Evolutionary conservation across 352 stramenopile genomes (phyloP).

Genomic region (Hyaloperonospora arabidopsidis): DNA sequence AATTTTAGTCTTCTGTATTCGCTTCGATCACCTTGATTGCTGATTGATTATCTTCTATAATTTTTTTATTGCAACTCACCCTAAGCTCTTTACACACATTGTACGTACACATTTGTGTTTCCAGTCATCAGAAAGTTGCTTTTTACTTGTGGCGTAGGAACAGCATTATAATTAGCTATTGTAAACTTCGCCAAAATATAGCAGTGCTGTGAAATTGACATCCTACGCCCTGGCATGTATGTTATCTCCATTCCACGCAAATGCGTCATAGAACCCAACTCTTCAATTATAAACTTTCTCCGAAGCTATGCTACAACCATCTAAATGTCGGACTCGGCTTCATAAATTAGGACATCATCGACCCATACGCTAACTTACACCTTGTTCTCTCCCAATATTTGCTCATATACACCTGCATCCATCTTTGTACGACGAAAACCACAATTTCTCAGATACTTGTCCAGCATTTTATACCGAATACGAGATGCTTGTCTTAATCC

Average conservation of each 20-base stretch:
- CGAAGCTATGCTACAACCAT: slow-evolving; percentile 3
- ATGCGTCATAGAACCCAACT: slow-evolving; percentile 3
- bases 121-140: slow-evolving; percentile 10
- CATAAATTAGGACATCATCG: slow-evolving; percentile 9
- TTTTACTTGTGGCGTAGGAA: slow-evolving; percentile 5
- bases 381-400: slow-evolving; percentile 1
- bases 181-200: slow-evolving; percentile 6
- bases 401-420: not conserved
- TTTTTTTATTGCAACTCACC: not conserved
- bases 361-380: slow-evolving; percentile 4
- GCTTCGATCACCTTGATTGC: not conserved
- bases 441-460: slow-evolving; percentile 3
- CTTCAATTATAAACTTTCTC: slow-evolving; percentile 9
- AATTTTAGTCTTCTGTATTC: slow-evolving; percentile 13
- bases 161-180: slow-evolving; percentile 8
- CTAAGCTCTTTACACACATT: slow-evolving; percentile 10
- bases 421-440: slow-evolving; percentile 4
- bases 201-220: too few relatives aligned
- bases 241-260: too few relatives aligned
- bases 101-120: slow-evolving; percentile 4
- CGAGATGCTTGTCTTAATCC: not conserved
- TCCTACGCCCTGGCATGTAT: too few relatives aligned
- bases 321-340: slow-evolving; percentile 4
- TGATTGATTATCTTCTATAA: not conserved
- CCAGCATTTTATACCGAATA: slow-evolving; percentile 1